Conservation (phyloP, 2,329 filamentous ascomycete species). For the Cytospora piceicola region DNA sequence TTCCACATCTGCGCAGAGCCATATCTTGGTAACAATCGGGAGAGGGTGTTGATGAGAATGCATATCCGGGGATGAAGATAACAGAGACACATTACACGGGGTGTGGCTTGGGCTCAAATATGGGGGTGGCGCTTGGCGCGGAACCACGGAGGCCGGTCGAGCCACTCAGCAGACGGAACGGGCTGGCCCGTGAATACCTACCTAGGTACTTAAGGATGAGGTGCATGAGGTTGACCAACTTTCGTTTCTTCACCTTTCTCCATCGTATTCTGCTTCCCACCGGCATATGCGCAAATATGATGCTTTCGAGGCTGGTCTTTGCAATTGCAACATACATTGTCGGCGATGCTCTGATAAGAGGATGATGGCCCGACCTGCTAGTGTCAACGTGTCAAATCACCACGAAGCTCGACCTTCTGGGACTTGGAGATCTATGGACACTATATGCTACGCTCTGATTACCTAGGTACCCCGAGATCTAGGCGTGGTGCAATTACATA, state of each 20-base stretch:
- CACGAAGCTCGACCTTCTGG: not conserved
- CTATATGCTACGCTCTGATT: not conserved
- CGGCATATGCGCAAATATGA: no score
- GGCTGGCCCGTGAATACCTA: not conserved
- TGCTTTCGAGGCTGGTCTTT: no score
- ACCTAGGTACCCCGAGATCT: not conserved
- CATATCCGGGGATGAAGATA: not conserved
- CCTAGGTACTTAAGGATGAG: no score
- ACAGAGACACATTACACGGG: not conserved
- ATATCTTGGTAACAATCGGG: not conserved
- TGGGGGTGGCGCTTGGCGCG: slow-evolving; percentile 2
- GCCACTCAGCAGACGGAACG: not conserved
- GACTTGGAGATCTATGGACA: not conserved
- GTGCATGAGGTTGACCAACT: no score
- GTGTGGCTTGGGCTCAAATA: not conserved
- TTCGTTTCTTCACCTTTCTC: no score
- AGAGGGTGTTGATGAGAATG: not conserved
- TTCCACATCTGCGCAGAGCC: slow-evolving; percentile 14
- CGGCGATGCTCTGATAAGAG: no score
- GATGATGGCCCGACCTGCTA: not conserved
- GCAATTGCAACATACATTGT: no score
- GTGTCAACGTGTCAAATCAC: not conserved
- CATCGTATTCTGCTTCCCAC: no score
- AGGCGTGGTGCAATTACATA: not conserved
- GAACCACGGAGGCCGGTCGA: not conserved